Base-by-base conservation (phyloP, 1,284 basidiomycete species). In the Hypsizygus ulmarius region DNA sequence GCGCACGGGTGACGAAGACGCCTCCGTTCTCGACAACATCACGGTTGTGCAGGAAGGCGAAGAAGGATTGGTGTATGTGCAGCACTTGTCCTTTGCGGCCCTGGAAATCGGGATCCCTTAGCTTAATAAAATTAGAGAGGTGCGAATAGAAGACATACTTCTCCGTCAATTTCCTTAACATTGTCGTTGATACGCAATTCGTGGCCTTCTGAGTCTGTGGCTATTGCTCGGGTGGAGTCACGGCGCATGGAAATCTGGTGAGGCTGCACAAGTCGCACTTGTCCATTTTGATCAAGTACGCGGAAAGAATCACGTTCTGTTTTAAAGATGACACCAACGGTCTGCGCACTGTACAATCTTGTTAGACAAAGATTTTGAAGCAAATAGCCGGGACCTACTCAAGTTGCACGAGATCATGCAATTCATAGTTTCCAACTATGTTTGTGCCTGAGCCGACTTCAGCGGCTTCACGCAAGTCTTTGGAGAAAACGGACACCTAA, bases 261-360 rank as follows among this genome's bases (percentile, higher is more conserved):
- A 6, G 95, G 93, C 60, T 90, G 87, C n/a, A 98, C 90, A 5
- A 89, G 75, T 15, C 93, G 87, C 18, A 91, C 80, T 68, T 90
- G 85, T 1, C 93, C 92, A 56, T 93, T 90, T 67, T 98, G 96
- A 64, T 99, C 96, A 39, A 99, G 78, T 0, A 99, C 90, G 50
- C 92, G 90, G 81, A 99, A 94, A 6, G 90, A 86, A 62, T 93
- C 92, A 14, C 93, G 85, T 66, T 99, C 97, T 3, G 96, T 95
- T 70, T 97, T 97, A 80, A 90, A 97, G 58, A 99, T 96, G 51
- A 99, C 93, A 64, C 94, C 96, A 19, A 94, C 92, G 1, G 95
- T 97, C 65, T 93, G 90, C 29, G 86, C 78, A 67, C 92, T 94
- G 54, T 18, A 56, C 38, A 33, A 19, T 39, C 10, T 53, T 39